Conservation (phyloP, 2,329 filamentous ascomycete genomes). For the Penicillium sp. region DNA sequence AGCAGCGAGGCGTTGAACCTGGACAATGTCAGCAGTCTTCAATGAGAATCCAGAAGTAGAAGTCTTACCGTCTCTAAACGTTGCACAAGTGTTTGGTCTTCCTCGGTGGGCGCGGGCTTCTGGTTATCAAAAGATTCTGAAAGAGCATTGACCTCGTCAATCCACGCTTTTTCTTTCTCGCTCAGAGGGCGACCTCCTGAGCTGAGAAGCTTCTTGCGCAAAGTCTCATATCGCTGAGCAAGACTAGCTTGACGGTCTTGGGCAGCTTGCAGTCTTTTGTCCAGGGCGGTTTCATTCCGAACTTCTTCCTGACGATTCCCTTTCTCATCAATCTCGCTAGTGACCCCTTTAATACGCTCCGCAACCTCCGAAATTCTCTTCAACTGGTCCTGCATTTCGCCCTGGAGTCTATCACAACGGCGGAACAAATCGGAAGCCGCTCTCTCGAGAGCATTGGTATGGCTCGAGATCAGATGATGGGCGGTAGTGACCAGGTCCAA, state of each 20-base stretch:
- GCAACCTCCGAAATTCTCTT: constrained; percentile 43
- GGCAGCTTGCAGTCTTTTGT: constrained; percentile 39
- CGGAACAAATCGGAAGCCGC: constrained; percentile 50
- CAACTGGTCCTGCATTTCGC: constrained; percentile 46
- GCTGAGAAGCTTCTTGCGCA: constrained; percentile 41
- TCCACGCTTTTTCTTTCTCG: constrained; percentile 44
- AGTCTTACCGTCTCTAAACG: constrained; percentile 39
- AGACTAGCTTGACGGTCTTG: constrained; percentile 39
- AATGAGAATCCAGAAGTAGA: neutral
- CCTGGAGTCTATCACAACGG: constrained; percentile 45
- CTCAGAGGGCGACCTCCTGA: constrained; percentile 43
- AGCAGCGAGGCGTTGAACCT: constrained; percentile 39
- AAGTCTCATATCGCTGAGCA: constrained; percentile 39
- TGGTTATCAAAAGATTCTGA: constrained; percentile 32
- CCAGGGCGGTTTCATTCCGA: constrained; percentile 31
- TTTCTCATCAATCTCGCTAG: constrained; percentile 36
- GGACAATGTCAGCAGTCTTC: constrained; percentile 13
- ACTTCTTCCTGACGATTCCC: constrained; percentile 30
- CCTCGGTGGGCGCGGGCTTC: constrained; percentile 14
- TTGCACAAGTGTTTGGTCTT: constrained; percentile 25
- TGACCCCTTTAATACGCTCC: constrained; percentile 41
- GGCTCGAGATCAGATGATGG: constrained; percentile 43
- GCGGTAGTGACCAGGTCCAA: constrained; percentile 45
- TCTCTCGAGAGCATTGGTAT: constrained; percentile 43
- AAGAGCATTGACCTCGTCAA: constrained; percentile 40